These are phyloP conservation scores for Knoxdaviesia proteae DNA, from an alignment of 2,329 filamentous ascomycete genomes.

Conservation along the genomic window DNA sequence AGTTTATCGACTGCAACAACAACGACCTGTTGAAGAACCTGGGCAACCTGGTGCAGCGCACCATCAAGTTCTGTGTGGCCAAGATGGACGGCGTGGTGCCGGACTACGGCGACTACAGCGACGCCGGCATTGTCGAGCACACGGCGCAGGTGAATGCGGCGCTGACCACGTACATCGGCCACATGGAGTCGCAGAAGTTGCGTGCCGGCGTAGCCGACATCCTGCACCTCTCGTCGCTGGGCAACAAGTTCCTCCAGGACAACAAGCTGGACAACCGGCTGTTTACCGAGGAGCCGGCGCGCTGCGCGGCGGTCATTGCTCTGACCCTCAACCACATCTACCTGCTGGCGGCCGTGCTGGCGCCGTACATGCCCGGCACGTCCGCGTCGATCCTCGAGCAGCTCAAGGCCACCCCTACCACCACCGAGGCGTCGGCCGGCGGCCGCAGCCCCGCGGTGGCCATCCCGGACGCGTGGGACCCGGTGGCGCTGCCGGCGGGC, in stretches of 20 bases:
- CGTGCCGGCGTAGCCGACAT: slow-evolving; percentile 43
- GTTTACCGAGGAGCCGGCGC: slow-evolving; percentile 30
- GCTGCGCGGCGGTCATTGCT: slow-evolving; percentile 41
- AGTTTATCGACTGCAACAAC: slow-evolving; percentile 72
- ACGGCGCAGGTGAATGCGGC: slow-evolving; percentile 43
- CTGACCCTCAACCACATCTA: slow-evolving; percentile 70
- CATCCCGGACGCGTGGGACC: slow-evolving; percentile 48
- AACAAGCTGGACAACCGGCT: slow-evolving; percentile 33
- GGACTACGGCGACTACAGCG: slow-evolving; percentile 33
- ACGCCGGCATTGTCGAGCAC: slow-evolving; percentile 31
- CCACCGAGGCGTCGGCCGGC: too few relatives aligned
- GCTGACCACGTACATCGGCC: slow-evolving; percentile 43
- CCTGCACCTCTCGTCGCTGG: slow-evolving; percentile 42
- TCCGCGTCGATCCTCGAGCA: slow-evolving; percentile 57
- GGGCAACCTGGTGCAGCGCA: slow-evolving; percentile 54
- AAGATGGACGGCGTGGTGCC: slow-evolving; percentile 55
- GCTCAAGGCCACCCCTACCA: slow-evolving; percentile 18
- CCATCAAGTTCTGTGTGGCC: slow-evolving; percentile 56
- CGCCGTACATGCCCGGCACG: slow-evolving; percentile 73
- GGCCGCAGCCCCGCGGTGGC: slow-evolving; percentile 25
- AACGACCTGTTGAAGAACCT: slow-evolving; percentile 64
- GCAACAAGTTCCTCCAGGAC: slow-evolving; percentile 29
- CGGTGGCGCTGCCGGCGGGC: slow-evolving; percentile 42
- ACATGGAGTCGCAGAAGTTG: slow-evolving; percentile 52
- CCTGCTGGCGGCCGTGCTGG: slow-evolving; percentile 57